These are phyloP conservation scores for Phytophthora palmivora DNA, from an alignment of 352 stramenopile genomes.

Conservation along the genomic window DNA sequence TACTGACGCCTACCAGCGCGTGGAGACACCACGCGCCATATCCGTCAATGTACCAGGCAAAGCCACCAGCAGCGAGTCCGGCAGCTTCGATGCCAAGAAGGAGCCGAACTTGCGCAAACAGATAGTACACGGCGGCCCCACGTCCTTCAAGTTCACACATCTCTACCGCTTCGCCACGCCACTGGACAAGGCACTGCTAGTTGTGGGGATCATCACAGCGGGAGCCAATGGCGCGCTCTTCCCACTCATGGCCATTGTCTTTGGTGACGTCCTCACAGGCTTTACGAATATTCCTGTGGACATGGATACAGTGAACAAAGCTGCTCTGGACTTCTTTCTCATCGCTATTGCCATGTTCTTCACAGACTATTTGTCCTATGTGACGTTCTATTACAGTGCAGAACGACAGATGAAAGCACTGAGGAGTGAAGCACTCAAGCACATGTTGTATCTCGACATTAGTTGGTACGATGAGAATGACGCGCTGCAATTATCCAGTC, in stretches of 20 bases:
- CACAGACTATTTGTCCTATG: slow-evolving; percentile 23
- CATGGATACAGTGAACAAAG: slow-evolving; percentile 29
- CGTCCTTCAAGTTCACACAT: slow-evolving; percentile 39
- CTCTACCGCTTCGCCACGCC: slow-evolving; percentile 50
- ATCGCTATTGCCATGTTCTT: slow-evolving; percentile 45
- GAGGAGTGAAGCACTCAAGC: slow-evolving; percentile 30
- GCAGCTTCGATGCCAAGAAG: slow-evolving; percentile 13
- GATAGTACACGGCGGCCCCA: slow-evolving; percentile 27
- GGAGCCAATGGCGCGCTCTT: slow-evolving; percentile 47
- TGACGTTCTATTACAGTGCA: slow-evolving; percentile 24
- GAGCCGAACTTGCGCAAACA: slow-evolving; percentile 26
- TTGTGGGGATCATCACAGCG: slow-evolving; percentile 31
- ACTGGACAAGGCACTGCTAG: slow-evolving; percentile 42
- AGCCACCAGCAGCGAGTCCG: background rate
- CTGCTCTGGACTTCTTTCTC: slow-evolving; percentile 40
- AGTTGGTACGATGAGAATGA: slow-evolving; percentile 51
- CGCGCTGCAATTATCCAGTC: slow-evolving; percentile 41
- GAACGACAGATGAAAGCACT: slow-evolving; percentile 57
- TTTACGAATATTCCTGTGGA: slow-evolving; percentile 43
- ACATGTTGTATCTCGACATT: slow-evolving; percentile 59
- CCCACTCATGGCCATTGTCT: slow-evolving; percentile 52
- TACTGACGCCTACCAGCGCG: slow-evolving; percentile 13
- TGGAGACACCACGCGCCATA: slow-evolving; percentile 14
- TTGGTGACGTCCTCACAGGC: slow-evolving; percentile 42
- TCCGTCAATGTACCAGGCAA: slow-evolving; percentile 4